Base-by-base conservation (phyloP, 345 rosid genomes). In the Pugionium cornutum region DNA sequence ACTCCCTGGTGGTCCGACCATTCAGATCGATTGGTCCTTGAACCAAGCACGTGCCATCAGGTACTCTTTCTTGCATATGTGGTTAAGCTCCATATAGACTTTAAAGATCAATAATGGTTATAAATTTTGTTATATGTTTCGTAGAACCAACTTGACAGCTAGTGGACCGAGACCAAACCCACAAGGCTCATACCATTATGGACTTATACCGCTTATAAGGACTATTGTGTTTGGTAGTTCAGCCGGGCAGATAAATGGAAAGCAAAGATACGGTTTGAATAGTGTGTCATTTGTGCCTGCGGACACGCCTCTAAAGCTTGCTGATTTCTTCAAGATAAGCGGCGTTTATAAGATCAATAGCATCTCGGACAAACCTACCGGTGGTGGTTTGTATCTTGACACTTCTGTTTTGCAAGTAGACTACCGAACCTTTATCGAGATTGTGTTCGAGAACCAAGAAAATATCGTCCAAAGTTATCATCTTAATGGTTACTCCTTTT, bases 131-230 rank as follows among this genome's bases (percentile, higher is more conserved):
- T 34, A 34, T 34, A 34, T 39, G 18, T 58, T 32, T 47, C 60
- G 9, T 72, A 92, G 98, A 77, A 59, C 96, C 42, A 90, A 94
- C 66, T 88, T 94, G 48, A 88, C 99, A 8, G 97, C 99, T 18
- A 94, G 99, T 74, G 99, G 99, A 57, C 99, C 99, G 46, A 85
- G 99, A 76, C 99, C 99, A 29, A 94, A 94, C 75, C 99, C 99
- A 1, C 99, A 94, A 71, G 99, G 99, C 7, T 90, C 99, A 9
- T 94, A 94, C 84, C 99, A 94, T 79, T 90, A 90, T 75, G 99
- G 99, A 34, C 49, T 90, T 74, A 83, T 94, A 74, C 89, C 86
- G 53, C 80, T 85, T 30, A 74, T 82, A 5, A 78, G 77, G 45
- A 83, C 95, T 35, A 67, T 86, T 51, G 78, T 74, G 35, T 85